Evolutionary conservation across 139 green algal species (phyloP).

Genomic region (Volvox reticuliferus): DNA sequence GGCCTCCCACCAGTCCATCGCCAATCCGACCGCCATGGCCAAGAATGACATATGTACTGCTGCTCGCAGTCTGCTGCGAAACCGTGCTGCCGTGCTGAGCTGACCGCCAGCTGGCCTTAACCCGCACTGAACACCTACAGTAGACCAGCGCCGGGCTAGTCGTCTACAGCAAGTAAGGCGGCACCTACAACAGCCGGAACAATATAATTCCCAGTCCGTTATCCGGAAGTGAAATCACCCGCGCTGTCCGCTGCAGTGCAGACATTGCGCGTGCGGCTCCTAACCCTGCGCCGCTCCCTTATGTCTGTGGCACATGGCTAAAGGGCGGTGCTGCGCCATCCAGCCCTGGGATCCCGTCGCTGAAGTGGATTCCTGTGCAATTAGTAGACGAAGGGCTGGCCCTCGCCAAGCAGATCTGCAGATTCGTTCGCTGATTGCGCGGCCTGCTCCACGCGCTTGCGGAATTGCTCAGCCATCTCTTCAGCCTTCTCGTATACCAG

Average conservation of each 20-base stretch:
- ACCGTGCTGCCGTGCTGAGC: too few relatives aligned
- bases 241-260: too few relatives aligned
- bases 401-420: not conserved
- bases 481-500: constrained; percentile 97
- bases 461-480: constrained; percentile 93
- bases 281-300: not conserved
- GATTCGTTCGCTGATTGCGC: not conserved
- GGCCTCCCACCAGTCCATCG: too few relatives aligned
- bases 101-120: too few relatives aligned
- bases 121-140: too few relatives aligned
- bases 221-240: not conserved
- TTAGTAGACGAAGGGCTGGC: constrained; percentile 33
- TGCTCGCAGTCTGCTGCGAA: too few relatives aligned
- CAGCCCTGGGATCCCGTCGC: not conserved
- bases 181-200: not conserved
- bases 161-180: not conserved
- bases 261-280: not conserved
- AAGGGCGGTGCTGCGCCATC: not conserved
- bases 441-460: constrained; percentile 21
- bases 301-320: not conserved
- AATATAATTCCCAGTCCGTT: not conserved
- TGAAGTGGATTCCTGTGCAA: not conserved
- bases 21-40: too few relatives aligned
- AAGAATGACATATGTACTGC: too few relatives aligned
- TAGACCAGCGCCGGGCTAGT: not conserved